Conservation (phyloP, 2,329 filamentous ascomycete genomes). For the Cercospora nicotianae region DNA sequence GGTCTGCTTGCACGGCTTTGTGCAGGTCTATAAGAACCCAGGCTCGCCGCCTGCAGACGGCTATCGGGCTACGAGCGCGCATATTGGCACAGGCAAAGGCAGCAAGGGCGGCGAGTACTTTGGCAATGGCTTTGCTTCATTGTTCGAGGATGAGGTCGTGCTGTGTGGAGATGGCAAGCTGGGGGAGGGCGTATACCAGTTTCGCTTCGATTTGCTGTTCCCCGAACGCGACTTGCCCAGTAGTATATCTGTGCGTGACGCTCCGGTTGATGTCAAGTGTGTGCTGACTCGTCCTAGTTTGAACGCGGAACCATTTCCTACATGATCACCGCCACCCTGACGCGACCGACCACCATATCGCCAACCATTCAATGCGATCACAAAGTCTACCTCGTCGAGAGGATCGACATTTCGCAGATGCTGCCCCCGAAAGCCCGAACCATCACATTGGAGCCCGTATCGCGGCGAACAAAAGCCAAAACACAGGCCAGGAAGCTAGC, state of each 20-base stretch:
- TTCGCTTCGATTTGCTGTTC: slow-evolving; percentile 73
- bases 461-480: slow-evolving; percentile 65
- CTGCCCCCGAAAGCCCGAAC: slow-evolving; percentile 73
- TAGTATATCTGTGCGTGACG: slow-evolving; percentile 80
- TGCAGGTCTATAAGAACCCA: slow-evolving; percentile 72
- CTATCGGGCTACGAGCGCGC: slow-evolving; percentile 50
- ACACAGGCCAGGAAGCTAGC: slow-evolving; percentile 45
- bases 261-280: slow-evolving; percentile 2
- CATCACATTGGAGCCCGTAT: slow-evolving; percentile 84
- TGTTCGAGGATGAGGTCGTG: slow-evolving; percentile 80
- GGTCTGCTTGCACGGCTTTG: slow-evolving; percentile 74
- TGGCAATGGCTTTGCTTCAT: slow-evolving; percentile 73
- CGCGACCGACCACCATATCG: slow-evolving; percentile 80
- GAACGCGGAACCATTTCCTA: slow-evolving; percentile 93
- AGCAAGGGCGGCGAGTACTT: slow-evolving; percentile 59
- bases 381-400: slow-evolving; percentile 76
- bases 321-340: slow-evolving; percentile 84
- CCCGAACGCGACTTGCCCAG: slow-evolving; percentile 72
- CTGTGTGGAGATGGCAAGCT: slow-evolving; percentile 76
- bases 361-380: slow-evolving; percentile 77
- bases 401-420: slow-evolving; percentile 78
- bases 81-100: slow-evolving; percentile 56
- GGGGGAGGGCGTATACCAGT: slow-evolving; percentile 73
- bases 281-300: slow-evolving; percentile 62
- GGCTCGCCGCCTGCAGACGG: slow-evolving; percentile 59